Base-by-base conservation (phyloP, 306 rosid genomes). In the Abrus precatorius region DNA sequence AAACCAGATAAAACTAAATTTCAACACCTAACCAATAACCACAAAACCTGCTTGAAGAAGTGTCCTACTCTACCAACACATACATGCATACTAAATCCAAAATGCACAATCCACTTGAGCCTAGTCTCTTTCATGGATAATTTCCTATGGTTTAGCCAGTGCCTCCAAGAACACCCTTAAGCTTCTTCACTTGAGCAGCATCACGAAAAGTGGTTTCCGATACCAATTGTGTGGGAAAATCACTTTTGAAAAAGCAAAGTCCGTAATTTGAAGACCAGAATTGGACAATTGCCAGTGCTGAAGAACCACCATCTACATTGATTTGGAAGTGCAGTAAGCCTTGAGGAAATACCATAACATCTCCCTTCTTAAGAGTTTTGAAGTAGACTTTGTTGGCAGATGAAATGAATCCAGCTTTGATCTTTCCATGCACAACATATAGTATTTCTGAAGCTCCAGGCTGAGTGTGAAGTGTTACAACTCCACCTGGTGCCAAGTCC, bases 91-190 rank as follows among this genome's bases (percentile, higher is more conserved):
- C 49, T 27, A 40, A 55, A 71, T 20, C 69, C 27, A 38, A 55
- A 52, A 69, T 33, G 53, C 50, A 74, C 6, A 1, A 41, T 9
- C 4, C 34, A 9, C 12, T 4, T 65, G 79, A 30, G 20, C 20
- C 20, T 20, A n/a, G 69, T 63, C 30, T 38, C 30, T 38, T n/a
- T 38, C 30, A 63, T n/a, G 48, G 47, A 62, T 34, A 62, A 62
- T 5, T 62, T 36, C 29, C 69, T 14, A 38, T 88, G 34, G 92
- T 90, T 40, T 80, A 93, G 69, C 84, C 84, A 47, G 80, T 82
- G 0, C 99, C 97, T 36, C 97, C 99, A 77, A 95, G 92, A 85
- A 89, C 97, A 59, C 86, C 90, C 90, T 95, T 95, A 30, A 95
- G 94, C 89, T 90, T 95, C 90, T 91, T 89, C 4, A 95, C 82